Conservation (phyloP, 306 rosid genomes). For the Cicer judaicum region DNA sequence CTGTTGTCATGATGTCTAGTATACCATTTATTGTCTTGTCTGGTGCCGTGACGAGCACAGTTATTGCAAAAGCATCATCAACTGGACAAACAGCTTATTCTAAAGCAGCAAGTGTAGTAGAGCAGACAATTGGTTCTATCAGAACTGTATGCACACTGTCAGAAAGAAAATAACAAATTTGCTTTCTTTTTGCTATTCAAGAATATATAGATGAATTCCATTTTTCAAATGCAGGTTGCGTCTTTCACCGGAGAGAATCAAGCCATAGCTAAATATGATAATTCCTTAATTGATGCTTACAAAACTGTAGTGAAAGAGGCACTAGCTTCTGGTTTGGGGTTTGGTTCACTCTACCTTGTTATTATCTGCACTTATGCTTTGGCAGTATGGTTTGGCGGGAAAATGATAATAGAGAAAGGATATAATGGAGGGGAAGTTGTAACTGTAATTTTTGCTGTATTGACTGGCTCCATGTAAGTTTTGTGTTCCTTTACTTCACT, state of each 20-base stretch:
- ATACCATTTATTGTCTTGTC: conserved; percentile 67
- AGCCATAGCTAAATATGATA: conserved; percentile 29
- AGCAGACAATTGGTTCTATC: conserved; percentile 78
- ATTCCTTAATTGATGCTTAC: conserved; percentile 23
- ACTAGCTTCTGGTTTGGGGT: conserved; percentile 40
- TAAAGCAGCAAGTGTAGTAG: conserved; percentile 68
- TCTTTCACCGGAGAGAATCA: conserved; percentile 69
- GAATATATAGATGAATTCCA: background rate
- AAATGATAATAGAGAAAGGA: conserved; percentile 74
- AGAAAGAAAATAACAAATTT: conserved; percentile 14
- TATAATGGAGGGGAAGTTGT: conserved; percentile 77
- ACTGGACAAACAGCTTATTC: conserved; percentile 76
- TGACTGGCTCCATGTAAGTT: conserved; percentile 76
- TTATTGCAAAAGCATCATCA: conserved; percentile 54
- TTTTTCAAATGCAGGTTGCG: conserved; percentile 57
- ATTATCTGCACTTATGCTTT: conserved; percentile 37
- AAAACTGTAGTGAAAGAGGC: conserved; percentile 33
- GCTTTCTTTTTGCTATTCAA: background rate
- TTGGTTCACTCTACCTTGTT: conserved; percentile 35
- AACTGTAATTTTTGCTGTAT: conserved; percentile 60
- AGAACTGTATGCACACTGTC: conserved; percentile 62
- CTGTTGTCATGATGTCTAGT: conserved; percentile 67
- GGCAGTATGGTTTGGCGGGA: conserved; percentile 84
- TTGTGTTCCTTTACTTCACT: conserved; percentile 11
- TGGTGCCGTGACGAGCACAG: conserved; percentile 57